A percentile compares a stretch with the other conserved stretches of the same genome.
Conservation (phyloP, 345 rosid genomes). For the Eucalyptus curtisii region DNA sequence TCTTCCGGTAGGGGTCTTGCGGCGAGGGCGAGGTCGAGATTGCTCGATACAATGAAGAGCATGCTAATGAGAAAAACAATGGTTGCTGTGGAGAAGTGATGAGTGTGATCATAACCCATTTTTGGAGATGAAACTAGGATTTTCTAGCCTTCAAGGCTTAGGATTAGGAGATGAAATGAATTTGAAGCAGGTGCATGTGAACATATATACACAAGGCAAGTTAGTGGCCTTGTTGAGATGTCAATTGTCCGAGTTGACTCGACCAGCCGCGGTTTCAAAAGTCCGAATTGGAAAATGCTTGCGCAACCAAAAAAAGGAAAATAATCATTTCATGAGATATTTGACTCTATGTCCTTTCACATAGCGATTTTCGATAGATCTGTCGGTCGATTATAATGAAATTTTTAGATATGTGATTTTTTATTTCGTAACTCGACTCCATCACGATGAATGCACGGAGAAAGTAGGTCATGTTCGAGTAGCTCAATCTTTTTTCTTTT, state of each 20-base stretch:
- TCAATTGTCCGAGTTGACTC: not conserved
- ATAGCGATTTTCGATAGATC: not conserved
- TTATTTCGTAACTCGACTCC: not conserved
- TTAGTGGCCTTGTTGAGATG: not conserved
- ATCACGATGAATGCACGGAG: not conserved
- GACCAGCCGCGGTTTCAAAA: not conserved
- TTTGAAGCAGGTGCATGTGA: not conserved
- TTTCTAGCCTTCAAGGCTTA: not conserved
- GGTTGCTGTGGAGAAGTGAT: not conserved
- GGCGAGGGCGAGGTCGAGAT: not conserved
- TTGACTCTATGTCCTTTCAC: not conserved
- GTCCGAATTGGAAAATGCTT: not conserved
- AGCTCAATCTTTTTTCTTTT: not conserved
- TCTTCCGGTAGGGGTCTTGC: conserved; percentile 4
- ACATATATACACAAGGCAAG: not conserved
- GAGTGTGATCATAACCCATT: not conserved
- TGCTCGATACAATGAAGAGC: not conserved
- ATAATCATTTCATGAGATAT: not conserved
- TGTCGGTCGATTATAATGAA: not conserved
- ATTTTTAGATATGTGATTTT: not conserved
- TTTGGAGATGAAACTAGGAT: not conserved
- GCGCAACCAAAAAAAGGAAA: not conserved
- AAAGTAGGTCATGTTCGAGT: not conserved
- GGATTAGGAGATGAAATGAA: not conserved
- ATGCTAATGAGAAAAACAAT: not conserved